Evolutionary conservation across 176 grass and related monocot genomes (phyloP).

Genomic region (maize (Zea mays)): DNA sequence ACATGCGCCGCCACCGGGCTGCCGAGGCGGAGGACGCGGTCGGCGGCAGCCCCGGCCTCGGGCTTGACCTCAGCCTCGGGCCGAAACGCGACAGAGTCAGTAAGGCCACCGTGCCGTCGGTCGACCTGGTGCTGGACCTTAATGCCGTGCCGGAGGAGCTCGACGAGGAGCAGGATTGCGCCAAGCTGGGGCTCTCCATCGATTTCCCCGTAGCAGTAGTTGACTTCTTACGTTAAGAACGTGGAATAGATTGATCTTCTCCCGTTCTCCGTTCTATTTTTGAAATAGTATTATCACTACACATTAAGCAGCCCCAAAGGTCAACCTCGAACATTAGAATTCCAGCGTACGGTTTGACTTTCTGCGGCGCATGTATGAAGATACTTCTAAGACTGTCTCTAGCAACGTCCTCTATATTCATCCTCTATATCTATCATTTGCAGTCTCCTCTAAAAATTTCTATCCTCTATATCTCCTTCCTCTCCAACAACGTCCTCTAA

Average conservation of each 20-base stretch:
- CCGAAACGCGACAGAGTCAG: slow-evolving; percentile 18
- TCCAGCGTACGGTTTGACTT: no score
- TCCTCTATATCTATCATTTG: no score
- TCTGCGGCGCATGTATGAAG: no score
- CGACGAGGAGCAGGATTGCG: slow-evolving; percentile 49
- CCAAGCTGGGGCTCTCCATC: slow-evolving; percentile 29
- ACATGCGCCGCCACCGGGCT: slow-evolving; percentile 86
- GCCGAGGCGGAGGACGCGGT: slow-evolving; percentile 1
- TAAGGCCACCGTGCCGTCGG: not conserved
- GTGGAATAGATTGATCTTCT: not conserved
- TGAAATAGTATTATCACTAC: not conserved
- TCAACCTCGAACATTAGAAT: slow-evolving; percentile 41
- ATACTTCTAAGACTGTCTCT: no score
- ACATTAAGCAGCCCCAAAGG: slow-evolving; percentile 5
- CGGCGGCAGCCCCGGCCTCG: not conserved
- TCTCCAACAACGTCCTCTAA: no score
- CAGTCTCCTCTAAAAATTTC: no score
- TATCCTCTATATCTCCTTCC: no score
- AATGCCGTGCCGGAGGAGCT: slow-evolving; percentile 58
- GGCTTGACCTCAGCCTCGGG: slow-evolving; percentile 23
- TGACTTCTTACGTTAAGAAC: slow-evolving; percentile 40
- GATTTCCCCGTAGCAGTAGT: slow-evolving; percentile 35
- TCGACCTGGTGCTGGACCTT: slow-evolving; percentile 50
- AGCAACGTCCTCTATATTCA: no score
- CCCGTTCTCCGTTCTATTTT: slow-evolving; percentile 16